Evolutionary conservation across 305 asterid genomes (phyloP).

Genomic region (Fraxinus dipetala): DNA sequence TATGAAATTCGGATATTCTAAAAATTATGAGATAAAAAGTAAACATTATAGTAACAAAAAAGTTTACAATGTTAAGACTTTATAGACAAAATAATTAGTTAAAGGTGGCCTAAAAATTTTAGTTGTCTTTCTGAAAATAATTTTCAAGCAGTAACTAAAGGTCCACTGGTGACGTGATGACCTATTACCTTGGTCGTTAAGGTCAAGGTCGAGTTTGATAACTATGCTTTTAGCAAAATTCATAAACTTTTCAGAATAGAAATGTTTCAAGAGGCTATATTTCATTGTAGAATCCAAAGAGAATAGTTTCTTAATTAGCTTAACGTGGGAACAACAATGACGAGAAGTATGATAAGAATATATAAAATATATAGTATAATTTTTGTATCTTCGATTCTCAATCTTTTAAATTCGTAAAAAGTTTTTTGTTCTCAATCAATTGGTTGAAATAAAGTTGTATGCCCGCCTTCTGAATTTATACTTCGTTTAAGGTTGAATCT

Average conservation of each 20-base stretch:
- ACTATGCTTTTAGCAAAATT: neutral
- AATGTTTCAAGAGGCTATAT: neutral
- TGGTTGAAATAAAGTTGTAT: neutral
- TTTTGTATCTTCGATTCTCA: neutral
- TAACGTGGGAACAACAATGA: neutral
- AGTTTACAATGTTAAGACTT: neutral
- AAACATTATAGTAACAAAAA: neutral
- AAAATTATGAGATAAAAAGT: neutral
- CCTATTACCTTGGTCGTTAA: neutral
- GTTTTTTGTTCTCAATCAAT: neutral
- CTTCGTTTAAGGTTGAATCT: neutral
- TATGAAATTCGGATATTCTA: neutral
- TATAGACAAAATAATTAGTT: neutral
- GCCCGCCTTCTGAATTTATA: neutral
- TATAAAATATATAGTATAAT: no score
- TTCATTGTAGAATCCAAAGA: neutral
- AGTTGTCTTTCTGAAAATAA: neutral
- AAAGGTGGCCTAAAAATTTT: neutral
- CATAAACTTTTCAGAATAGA: neutral
- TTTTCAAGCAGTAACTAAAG: neutral
- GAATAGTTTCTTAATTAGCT: neutral
- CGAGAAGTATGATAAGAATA: neutral
- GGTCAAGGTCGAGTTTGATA: neutral
- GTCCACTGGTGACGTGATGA: neutral
- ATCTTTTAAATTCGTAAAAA: neutral